Base-by-base conservation (phyloP, 73 alveolate species). In the Tetrahymena thermophila region DNA sequence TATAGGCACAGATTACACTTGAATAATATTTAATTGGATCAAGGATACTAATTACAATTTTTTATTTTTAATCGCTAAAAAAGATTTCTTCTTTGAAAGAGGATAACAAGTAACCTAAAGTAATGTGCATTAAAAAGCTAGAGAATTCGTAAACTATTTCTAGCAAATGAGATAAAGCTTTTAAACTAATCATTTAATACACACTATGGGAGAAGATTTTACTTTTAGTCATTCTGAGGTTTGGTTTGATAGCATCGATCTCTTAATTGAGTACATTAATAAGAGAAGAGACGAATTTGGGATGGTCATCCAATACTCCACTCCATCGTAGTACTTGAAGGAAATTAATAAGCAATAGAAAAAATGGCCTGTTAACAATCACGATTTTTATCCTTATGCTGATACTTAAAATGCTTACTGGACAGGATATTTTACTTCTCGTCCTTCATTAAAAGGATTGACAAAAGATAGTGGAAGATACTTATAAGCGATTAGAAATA, bases 351-450 rank as follows among this genome's bases (percentile, higher is more conserved):
- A 95, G 50, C 34, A 42, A 55, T 44, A 94, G 17, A 35, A 96
- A 31, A 83, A 44, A 43, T 97, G 97, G 97, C 96, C 97, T 19
- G 96, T 95, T 14, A 97, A 97, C 85, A 94, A 93, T 85, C 99
- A 97, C 89, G 99, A 98, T 93, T 95, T 98, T 94, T 97, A 96
- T 97, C 99, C 99, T 3, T 98, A 97, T 89, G 96, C 98, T 84
- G 98, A 97, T 94, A 93, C 71, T 40, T 40, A 34, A 34, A 93
- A 95, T 93, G 97, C 97, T n/a, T 98, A 96, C 93, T 99, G 99
- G 99, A 98, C 99, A 35, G 99, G 99, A 0, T 99, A 97, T 97
- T 98, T 94, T 96, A 98, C 99, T 43, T 97, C 99, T 58, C 96
- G 99, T 84, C 98, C 99, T 16, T 96, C 94, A 85, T 96, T 98